A percentile compares a stretch with the other conserved stretches of the same genome.
Conservation (phyloP, 169 alveolate species). For the Plasmodium cynomolgi region DNA sequence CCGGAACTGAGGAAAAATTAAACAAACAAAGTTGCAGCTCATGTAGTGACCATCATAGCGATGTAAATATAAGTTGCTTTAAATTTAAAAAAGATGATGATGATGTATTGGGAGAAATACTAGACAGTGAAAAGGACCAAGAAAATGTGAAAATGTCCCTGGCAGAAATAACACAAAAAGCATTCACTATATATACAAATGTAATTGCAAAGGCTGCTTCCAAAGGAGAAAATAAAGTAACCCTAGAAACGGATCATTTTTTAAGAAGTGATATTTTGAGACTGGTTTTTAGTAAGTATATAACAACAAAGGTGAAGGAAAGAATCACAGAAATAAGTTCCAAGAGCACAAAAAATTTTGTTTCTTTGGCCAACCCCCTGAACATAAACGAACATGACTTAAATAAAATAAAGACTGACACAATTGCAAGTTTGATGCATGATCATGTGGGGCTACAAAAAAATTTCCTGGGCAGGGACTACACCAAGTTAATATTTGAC, state of each 20-base stretch:
- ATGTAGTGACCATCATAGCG: background rate
- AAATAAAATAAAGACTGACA: slow-evolving; percentile 49
- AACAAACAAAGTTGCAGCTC: background rate
- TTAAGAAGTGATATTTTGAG: slow-evolving; percentile 69
- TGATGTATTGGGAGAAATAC: slow-evolving; percentile 71
- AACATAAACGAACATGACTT: slow-evolving; percentile 55
- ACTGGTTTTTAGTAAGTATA: slow-evolving; percentile 41
- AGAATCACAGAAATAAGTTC: slow-evolving; percentile 65
- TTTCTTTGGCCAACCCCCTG: slow-evolving; percentile 71
- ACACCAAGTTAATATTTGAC: slow-evolving; percentile 47
- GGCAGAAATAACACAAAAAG: slow-evolving; percentile 47
- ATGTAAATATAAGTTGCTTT: slow-evolving; percentile 42
- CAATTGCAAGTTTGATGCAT: slow-evolving; percentile 72
- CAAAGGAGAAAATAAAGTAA: slow-evolving; percentile 24
- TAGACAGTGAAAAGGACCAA: slow-evolving; percentile 66
- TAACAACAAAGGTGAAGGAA: slow-evolving; percentile 13
- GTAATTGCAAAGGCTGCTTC: slow-evolving; percentile 48
- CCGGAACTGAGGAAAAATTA: slow-evolving; percentile 44
- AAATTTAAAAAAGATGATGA: slow-evolving; percentile 73
- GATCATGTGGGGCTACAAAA: slow-evolving; percentile 45
- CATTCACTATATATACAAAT: slow-evolving; percentile 41
- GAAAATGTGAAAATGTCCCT: slow-evolving; percentile 50
- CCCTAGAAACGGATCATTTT: slow-evolving; percentile 61
- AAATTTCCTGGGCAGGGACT: slow-evolving; percentile 50
- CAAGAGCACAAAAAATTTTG: slow-evolving; percentile 53